Evolutionary conservation across 2,329 filamentous ascomycete genomes (phyloP), one percentile per base, ranked within the genome.

Genomic region (Mycogone perniciosa): DNA sequence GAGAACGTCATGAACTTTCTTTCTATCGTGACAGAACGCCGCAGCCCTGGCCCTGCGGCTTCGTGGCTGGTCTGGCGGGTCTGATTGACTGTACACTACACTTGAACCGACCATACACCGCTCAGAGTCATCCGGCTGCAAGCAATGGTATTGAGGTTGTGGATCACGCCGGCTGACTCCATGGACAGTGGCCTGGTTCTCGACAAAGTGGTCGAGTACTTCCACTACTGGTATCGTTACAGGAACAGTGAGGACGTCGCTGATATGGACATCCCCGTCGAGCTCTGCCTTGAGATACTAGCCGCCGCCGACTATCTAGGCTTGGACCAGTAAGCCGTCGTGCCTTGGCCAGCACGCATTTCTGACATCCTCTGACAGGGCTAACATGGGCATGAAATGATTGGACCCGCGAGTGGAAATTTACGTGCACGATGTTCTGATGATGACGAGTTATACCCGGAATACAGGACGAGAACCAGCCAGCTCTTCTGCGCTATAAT

Each of bases 141-240:
- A 43, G 37, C 46, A 31, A 11, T 29, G 13, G 30, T 10, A 30
- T 13, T 7, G 8, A 29, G 26, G 39, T 44, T 34, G 31, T 30
- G 7, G 38, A 44, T 30, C 37, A 33, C 38, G 43, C n/a, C 44
- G 7, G 48, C 51, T 56, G 44, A 59, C 56, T 41, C 20, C 47
- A 51, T 44, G 55, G 41, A 49, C 65, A 90, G 86, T 68, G 85
- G 82, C 56, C 73, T 85, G 48, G 80, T 90, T 5, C 80, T 92
- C 3, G 87, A 91, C 66, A 89, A 89, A 64, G 83, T 91, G 31
- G 86, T 84, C 66, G 86, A 91, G 69, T 92, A 91, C 69, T 84
- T 90, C 55, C 87, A 89, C 64, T 91, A 90, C 72, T 87, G 86
- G 73, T 84, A 89, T 68, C 85, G 84, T 61, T 78, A 88, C 68